Conservation (phyloP, 2,329 filamentous ascomycete species). For the Cladophialophora exuberans region DNA sequence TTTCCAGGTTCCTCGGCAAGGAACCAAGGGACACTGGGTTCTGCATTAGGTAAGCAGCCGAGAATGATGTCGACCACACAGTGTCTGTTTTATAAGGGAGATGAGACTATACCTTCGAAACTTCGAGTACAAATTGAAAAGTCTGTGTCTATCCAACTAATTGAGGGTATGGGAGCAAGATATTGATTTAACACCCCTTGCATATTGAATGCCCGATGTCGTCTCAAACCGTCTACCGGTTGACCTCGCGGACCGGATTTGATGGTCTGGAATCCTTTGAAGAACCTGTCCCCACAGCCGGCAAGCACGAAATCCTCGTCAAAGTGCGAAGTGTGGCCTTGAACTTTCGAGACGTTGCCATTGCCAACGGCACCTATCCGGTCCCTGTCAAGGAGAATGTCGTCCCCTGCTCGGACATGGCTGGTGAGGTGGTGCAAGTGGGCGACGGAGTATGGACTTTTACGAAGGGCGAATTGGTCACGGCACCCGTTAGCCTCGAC, state of each 20-base stretch:
- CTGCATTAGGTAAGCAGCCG: too few relatives aligned
- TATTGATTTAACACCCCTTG: too few relatives aligned
- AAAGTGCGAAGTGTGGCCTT: slow-evolving; percentile 57
- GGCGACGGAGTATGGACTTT: slow-evolving; percentile 39
- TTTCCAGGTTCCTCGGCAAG: too few relatives aligned
- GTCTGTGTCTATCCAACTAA: too few relatives aligned
- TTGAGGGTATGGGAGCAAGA: too few relatives aligned
- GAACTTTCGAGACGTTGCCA: slow-evolving; percentile 54
- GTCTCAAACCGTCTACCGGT: background rate
- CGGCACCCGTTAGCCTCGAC: slow-evolving; percentile 43
- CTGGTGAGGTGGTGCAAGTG: slow-evolving; percentile 43
- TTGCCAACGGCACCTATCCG: slow-evolving; percentile 49
- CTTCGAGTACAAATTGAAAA: too few relatives aligned
- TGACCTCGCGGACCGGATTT: slow-evolving; percentile 40
- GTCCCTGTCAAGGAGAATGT: slow-evolving; percentile 39
- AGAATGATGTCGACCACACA: too few relatives aligned
- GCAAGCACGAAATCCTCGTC: slow-evolving; percentile 63
- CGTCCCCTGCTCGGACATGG: slow-evolving; percentile 46
- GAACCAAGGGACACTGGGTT: too few relatives aligned
- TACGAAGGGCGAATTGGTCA: slow-evolving; percentile 41
- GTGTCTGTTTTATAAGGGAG: too few relatives aligned
- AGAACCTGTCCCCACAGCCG: slow-evolving; percentile 52
- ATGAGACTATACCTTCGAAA: too few relatives aligned
- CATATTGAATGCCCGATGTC: too few relatives aligned
- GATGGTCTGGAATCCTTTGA: slow-evolving; percentile 36